These are phyloP conservation scores for Pholiota adiposa DNA, from an alignment of 1,284 basidiomycete genomes.

Conservation along the genomic window DNA sequence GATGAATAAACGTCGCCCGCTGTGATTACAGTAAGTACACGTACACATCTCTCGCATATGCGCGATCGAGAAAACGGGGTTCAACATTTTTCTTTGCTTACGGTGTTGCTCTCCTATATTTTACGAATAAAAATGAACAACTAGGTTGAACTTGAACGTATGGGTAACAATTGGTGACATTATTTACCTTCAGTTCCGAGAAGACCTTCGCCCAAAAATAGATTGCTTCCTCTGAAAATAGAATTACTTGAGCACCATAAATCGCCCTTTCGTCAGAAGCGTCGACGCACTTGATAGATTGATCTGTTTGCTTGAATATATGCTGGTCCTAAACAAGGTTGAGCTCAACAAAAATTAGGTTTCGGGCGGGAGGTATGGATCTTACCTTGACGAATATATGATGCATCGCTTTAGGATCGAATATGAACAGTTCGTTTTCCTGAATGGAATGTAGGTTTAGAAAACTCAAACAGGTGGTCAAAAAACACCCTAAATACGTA, in stretches of 20 bases:
- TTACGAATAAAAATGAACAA: not conserved
- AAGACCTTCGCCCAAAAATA: constrained; percentile 16
- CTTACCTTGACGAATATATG: constrained; percentile 38
- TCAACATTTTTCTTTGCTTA: constrained; percentile 51
- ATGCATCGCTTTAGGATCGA: constrained; percentile 38
- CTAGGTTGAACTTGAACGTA: no score
- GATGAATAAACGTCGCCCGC: no score
- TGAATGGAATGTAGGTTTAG: not conserved
- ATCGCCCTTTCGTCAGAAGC: not conserved
- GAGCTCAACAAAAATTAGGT: no score
- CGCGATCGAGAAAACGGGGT: constrained; percentile 49
- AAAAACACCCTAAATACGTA: constrained; percentile 12
- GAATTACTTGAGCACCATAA: constrained; percentile 15
- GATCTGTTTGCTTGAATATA: constrained; percentile 27
- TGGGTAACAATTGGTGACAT: no score
- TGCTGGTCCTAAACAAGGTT: constrained; percentile 30
- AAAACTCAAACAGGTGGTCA: not conserved
- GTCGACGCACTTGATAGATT: constrained; percentile 24
- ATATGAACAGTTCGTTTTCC: constrained; percentile 34
- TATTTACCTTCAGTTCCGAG: constrained; percentile 18
- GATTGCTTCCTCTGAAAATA: constrained; percentile 10
- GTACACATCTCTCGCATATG: constrained; percentile 45
- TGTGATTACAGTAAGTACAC: not conserved
- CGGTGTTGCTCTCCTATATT: constrained; percentile 36
- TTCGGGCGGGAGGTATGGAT: not conserved